phyloP scores from a whole-genome alignment of 169 alveolate species.

The Plasmodium gonderi region DNA sequence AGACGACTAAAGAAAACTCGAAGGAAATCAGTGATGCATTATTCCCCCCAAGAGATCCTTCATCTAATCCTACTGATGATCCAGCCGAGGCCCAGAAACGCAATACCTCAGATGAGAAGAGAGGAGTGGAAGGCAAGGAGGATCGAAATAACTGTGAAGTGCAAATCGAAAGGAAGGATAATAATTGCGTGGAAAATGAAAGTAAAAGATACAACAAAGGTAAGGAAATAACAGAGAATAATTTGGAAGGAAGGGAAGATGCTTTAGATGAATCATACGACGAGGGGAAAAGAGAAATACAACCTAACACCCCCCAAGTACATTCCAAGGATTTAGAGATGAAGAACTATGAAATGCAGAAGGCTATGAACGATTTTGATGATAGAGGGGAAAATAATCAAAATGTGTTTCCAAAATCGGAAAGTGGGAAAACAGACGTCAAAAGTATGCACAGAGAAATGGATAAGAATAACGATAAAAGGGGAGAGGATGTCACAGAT shows the following conservation, averaged over 20 bases:
- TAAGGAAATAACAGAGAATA: background rate
- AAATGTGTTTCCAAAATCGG: background rate
- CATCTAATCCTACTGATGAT: too few relatives aligned
- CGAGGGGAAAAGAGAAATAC: background rate
- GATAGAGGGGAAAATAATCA: background rate
- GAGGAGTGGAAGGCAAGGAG: background rate
- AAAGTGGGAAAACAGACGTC: background rate
- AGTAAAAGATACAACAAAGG: background rate
- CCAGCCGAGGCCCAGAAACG: background rate
- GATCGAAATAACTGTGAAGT: background rate
- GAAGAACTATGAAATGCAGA: background rate
- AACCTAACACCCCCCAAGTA: background rate
- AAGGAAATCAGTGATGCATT: too few relatives aligned
- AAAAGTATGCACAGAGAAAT: background rate
- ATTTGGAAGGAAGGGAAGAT: background rate
- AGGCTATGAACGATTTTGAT: background rate
- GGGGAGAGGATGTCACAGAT: slow-evolving; percentile 6
- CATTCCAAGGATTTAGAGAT: background rate
- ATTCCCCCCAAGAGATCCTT: too few relatives aligned
- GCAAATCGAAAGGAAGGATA: background rate
- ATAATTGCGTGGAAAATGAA: background rate
- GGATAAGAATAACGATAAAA: background rate
- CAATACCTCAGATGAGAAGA: background rate
- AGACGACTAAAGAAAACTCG: background rate
- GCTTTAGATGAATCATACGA: background rate